Base-by-base conservation (phyloP, 164 flowering plant species). In the Tinospora cordifolia region DNA sequence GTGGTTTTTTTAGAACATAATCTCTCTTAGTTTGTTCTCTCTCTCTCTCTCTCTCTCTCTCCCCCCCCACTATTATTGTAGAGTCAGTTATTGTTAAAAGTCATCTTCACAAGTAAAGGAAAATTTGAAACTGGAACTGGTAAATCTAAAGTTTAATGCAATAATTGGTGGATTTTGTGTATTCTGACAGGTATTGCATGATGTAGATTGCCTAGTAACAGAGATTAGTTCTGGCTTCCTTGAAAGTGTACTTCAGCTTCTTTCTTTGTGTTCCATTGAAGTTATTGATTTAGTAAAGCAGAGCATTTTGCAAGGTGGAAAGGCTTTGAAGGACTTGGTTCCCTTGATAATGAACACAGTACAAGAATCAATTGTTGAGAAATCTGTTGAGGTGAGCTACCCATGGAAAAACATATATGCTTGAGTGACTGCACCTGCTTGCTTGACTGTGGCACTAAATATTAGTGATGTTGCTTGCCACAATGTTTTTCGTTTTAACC, bases 181-280 rank as follows among this genome's bases (percentile, higher is more conserved):
- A 26, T 10, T 70, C 64, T 88, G 76, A n/a, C 91, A 92, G 99
- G 80, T 95, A 75, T 79, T 95, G 78, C 89, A 91, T 81, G 98
- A 95, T 72, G 67, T 90, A 76, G 75, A 81, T 80, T 74, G 72
- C 71, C 81, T 95, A 75, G 85, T 71, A 57, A 72, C 72, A 62
- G 95, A 83, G 80, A 75, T 95, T 62, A 73, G 74, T 76, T 90
- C 92, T 58, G 75, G 82, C 64, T 95, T 77, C 78, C 80, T 92
- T 72, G 83, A 66, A 12, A 78, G 76, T 79, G 86, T 92, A 62
- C 79, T 85, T 62, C 83, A 83, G 75, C 82, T 79, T 75, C 88
- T 95, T 67, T 80, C 87, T 65, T 78, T 91, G 68, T 91, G 93
- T 79, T 65, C 96, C 44, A 0, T 78, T 62, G 94, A 91, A 74